Conservation (phyloP, 2,329 filamentous ascomycete species). For the Lomentospora prolificans region DNA sequence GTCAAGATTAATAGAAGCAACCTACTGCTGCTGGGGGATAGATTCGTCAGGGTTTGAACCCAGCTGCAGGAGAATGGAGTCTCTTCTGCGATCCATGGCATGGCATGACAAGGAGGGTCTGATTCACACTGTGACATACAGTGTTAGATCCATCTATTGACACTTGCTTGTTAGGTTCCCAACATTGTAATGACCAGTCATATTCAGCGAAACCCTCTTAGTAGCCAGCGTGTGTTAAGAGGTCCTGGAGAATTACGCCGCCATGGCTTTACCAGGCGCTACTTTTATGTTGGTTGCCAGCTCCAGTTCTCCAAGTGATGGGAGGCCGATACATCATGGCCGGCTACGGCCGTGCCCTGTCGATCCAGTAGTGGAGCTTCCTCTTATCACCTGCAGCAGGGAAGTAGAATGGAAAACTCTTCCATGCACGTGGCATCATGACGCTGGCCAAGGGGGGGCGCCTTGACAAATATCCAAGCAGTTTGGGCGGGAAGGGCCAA, state of each 20-base stretch:
- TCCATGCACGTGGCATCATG: slow-evolving; percentile 1
- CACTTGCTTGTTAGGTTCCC: background rate
- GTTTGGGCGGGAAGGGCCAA: background rate
- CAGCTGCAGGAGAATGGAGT: background rate
- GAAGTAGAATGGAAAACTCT: background rate
- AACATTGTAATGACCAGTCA: background rate
- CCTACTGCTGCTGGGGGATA: too few species aligned
- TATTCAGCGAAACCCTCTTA: background rate
- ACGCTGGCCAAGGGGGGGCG: background rate
- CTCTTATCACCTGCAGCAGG: background rate
- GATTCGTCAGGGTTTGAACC: background rate
- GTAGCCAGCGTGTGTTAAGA: background rate
- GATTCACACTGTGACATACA: background rate
- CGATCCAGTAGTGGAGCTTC: background rate
- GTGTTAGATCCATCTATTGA: background rate
- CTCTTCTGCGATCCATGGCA: background rate
- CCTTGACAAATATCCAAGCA: background rate
- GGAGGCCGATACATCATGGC: background rate
- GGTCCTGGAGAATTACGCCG: background rate
- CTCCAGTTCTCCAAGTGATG: too few species aligned
- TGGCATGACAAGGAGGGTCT: too few species aligned
- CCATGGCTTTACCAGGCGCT: background rate
- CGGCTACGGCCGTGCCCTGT: background rate
- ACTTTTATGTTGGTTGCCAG: background rate
- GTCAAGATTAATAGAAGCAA: too few species aligned